Conservation (phyloP, 2,329 filamentous ascomycete genomes). For the Curvularia sp. region DNA sequence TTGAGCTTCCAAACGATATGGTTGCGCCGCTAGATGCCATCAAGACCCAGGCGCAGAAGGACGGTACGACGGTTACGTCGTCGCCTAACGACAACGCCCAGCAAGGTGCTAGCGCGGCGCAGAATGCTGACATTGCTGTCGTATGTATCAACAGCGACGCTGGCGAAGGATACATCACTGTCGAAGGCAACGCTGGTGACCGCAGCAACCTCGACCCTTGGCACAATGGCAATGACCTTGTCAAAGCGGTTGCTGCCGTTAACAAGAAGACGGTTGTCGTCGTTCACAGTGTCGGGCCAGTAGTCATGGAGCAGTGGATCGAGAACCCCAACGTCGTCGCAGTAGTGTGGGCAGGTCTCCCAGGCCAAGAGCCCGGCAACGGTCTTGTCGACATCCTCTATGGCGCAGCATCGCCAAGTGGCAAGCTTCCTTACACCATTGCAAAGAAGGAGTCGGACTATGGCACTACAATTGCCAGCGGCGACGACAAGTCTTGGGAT, state of each 20-base stretch:
- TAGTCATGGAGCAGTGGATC: constrained; percentile 48
- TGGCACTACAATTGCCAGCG: constrained; percentile 32
- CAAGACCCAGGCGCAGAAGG: constrained; percentile 45
- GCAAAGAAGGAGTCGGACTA: constrained; percentile 46
- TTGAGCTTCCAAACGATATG: constrained; percentile 52
- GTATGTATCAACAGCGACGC: constrained; percentile 59
- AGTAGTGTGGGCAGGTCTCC: constrained; percentile 51
- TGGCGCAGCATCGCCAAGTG: constrained; percentile 54
- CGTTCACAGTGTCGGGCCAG: constrained; percentile 48
- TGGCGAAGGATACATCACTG: constrained; percentile 59
- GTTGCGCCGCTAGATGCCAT: constrained; percentile 55
- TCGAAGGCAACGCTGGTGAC: constrained; percentile 56
- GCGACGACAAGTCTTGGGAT: constrained; percentile 47
- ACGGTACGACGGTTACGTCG: constrained; percentile 49
- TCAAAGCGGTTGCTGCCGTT: constrained; percentile 46
- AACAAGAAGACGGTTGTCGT: constrained; percentile 51
- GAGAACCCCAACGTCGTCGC: constrained; percentile 49
- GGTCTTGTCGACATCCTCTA: constrained; percentile 56
- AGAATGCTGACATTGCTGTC: constrained; percentile 49
- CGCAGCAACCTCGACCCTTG: constrained; percentile 58
- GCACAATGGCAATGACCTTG: constrained; percentile 54
- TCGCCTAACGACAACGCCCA: constrained; percentile 50
- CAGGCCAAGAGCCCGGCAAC: constrained; percentile 53
- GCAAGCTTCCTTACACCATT: constrained; percentile 64
- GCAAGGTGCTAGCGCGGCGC: constrained; percentile 48